Evolutionary conservation across 2,329 filamentous ascomycete genomes (phyloP), one percentile per base, ranked within the genome.

Genomic region (Paramyrothecium roridum): DNA sequence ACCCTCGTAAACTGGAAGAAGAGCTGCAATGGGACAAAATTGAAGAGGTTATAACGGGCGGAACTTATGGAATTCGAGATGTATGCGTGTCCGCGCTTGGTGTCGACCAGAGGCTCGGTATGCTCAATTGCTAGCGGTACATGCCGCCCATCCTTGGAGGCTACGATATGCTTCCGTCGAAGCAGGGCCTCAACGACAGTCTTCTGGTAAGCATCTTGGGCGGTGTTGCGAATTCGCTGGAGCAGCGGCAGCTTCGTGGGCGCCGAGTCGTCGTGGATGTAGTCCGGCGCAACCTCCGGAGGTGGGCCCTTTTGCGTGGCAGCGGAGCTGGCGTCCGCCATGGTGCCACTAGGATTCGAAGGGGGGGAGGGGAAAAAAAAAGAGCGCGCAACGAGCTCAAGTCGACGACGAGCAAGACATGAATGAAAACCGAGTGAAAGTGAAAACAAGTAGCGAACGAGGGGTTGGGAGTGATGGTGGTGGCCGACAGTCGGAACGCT

Each of bases 1-100:
- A 96, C 75, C 58, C 93, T 89, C 8, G 90, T 90, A 67, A 95
- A 95, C 66, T 96, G 91, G 54, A 91, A 92, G 57, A 93, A 81
- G 17, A 96, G 70, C 68, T 96, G 92, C 59, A 91, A 90, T 3
- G 91, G 92, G 16, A 96, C 72, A 68, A 96, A 96, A 69, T 93
- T 89, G 80, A 87, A 92, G 2, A 90, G 72, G 20, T 87, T 95
- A 70, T 96, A 96, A 50, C 91, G 85, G 59, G 89, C 91, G 1
- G 90, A 93, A 46, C 91, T 85, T 60, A 96, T 93, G 61, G 80
- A 85, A 69, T 84, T 84, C 53, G 78, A 78, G 48, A 83, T 66
- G 67, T 78, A 84, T 8, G 74, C 61, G 46, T 73, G 70, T 47
- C 79, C 80, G 26, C 80, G 78, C 54, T 80, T 75, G 37, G 78